Conservation (phyloP, 192 early-diverging fungal genomes). For the Backusella psychrophila region DNA sequence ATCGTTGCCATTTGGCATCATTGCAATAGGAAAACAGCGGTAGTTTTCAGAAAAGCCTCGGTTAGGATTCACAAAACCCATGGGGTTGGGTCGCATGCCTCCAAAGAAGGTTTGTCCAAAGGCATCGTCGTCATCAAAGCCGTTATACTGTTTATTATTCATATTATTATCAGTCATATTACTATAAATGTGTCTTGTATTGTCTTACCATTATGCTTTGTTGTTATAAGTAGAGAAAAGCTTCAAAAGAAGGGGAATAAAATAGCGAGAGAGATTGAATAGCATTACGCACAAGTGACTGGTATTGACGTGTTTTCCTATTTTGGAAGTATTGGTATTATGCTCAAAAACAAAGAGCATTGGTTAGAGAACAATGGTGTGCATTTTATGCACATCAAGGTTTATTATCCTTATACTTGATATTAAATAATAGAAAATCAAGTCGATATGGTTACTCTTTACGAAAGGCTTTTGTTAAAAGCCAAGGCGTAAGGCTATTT, state of each 20-base stretch:
- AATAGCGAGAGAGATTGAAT: neutral
- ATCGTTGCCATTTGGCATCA: slow-evolving; percentile 73
- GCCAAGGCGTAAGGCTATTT: too few species aligned
- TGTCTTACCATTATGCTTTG: neutral
- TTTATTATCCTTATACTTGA: too few species aligned
- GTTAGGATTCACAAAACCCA: slow-evolving; percentile 34
- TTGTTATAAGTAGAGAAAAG: neutral
- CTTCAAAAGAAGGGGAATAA: neutral
- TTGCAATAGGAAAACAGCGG: slow-evolving; percentile 71
- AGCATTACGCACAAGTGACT: slow-evolving; percentile 1
- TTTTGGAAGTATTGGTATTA: neutral
- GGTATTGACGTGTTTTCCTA: neutral
- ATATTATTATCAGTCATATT: neutral
- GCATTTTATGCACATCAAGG: too few species aligned
- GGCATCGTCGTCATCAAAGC: slow-evolving; percentile 36
- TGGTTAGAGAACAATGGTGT: too few species aligned
- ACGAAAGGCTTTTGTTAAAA: too few species aligned
- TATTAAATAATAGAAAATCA: neutral
- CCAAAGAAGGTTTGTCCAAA: slow-evolving; percentile 20
- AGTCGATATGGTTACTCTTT: neutral
- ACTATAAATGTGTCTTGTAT: neutral
- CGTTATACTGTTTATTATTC: slow-evolving; percentile 19
- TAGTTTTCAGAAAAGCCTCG: slow-evolving; percentile 51
- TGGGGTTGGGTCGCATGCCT: slow-evolving; percentile 13
- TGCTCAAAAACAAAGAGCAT: too few species aligned